Base-by-base conservation (phyloP, 2,329 filamentous ascomycete species). In the Colletotrichum costaricense region DNA sequence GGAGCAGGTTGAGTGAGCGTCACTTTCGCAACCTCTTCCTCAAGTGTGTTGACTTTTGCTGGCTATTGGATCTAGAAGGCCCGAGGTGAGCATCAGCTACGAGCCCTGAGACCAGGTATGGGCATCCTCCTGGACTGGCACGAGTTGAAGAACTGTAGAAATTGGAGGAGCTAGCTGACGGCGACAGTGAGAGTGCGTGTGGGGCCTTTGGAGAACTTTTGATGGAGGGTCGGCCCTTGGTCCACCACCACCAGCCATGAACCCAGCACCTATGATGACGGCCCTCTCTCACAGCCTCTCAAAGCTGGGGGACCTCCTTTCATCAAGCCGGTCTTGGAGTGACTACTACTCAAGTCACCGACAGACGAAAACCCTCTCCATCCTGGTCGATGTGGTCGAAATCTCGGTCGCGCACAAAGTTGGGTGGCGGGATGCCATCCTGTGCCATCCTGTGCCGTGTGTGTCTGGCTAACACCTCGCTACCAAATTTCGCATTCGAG, bases 141-240 rank as follows among this genome's bases (percentile, higher is more conserved):
- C 63, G n/a, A 33, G 38, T 46, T 49, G 30, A n/a, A 58, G 33
- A 33, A 69, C 35, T 16, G 54, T 59, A 52, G 56, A 22, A 54
- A n/a, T 63, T 22, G 26, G 65, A 58, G 33, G 65, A 63, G 35
- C 58, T 11, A 65, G 30, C 63, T 26, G 6, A 19, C 30, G 26
- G 19, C 14, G 14, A 64, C 19, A n/a, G 16, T 28, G 24, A 42
- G 28, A 59, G 54, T 58, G 54, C 54, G 58, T 26, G 70, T 73
- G 70, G 70, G 35, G 33, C 70, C n/a, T 54, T 57, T 46, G 22
- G 46, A 57, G 66, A 49, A 73, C 70, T 65, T 65, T 73, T 70
- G 62, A 38, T n/a, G 28, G 19, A 26, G 49, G n/a, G 49, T n/a
- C 42, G 42, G 42, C 42, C 42, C 42, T n/a, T 49, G 42, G 42